Base-by-base conservation (phyloP, 345 rosid genomes). In the Eucalyptus marginata region DNA sequence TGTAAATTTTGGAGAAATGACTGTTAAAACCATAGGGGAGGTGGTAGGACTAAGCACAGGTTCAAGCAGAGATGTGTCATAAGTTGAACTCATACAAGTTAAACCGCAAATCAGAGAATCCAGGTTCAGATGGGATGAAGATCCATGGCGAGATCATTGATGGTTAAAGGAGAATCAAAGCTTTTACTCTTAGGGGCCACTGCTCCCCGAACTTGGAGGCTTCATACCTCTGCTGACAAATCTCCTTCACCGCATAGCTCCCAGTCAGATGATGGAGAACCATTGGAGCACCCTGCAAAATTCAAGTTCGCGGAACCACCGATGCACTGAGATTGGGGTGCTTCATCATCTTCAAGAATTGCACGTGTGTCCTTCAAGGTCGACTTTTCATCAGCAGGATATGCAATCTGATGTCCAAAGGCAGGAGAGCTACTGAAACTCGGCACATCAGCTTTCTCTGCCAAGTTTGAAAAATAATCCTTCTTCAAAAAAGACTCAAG, bases 221-320 rank as follows among this genome's bases (percentile, higher is more conserved):
- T 20, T 76, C 84, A 76, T 40, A 40, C 47, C 13, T 76, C 84
- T 44, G 87, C 93, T 40, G 84, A 76, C 47, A 40, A 40, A 76
- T 96, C 89, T 96, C 96, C 90, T 91, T 93, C 89, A 90, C 88
- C 52, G 96, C 94, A 91, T 94, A 76, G 96, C 90, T 97, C 98
- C 98, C 98, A 97, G 44, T 96, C 98, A 3, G 95, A 94, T 76
- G 95, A 89, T 59, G 92, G 92, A 87, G 49, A 88, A 9, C 84
- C 20, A 76, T 94, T 96, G 24, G 89, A 90, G 89, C 92, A 87
- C 4, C 91, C 58, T 50, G 92, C 89, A 51, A 64, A 66, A 80
- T 90, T 76, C 36, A 89, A 92, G 89, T 92, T 92, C 52, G 87
- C 90, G 2, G 54, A 46, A 88, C 44, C 51, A 86, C 40, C 86